Evolutionary conservation across 2,329 filamentous ascomycete species (phyloP).

Genomic region (Tricladium varicosporioides): DNA sequence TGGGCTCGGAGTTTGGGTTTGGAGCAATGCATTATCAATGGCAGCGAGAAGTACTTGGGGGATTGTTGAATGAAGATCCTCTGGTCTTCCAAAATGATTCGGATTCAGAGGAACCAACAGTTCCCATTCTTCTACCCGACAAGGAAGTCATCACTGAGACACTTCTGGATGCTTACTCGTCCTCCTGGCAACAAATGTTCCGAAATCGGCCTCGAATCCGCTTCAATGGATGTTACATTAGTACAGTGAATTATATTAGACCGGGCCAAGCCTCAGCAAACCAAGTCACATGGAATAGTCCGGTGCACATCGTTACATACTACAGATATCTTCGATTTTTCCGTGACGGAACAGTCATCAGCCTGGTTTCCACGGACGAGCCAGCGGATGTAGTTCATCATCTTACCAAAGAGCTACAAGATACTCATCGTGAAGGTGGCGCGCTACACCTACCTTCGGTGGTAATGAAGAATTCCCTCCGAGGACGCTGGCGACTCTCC

Average conservation of each 20-base stretch:
- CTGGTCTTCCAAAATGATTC: constrained; percentile 5
- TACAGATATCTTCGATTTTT: constrained; percentile 97
- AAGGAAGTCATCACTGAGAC: constrained; percentile 23
- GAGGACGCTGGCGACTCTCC: constrained; percentile 63
- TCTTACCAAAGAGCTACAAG: constrained; percentile 69
- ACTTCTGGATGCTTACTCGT: constrained; percentile 44
- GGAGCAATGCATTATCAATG: constrained; percentile 80
- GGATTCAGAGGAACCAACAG: constrained; percentile 1
- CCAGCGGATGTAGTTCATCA: constrained; percentile 86
- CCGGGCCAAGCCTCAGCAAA: constrained; percentile 71
- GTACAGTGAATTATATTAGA: constrained; percentile 91
- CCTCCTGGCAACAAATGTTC: constrained; percentile 69
- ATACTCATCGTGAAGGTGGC: constrained; percentile 25
- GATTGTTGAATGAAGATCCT: constrained; percentile 39
- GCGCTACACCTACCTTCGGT: constrained; percentile 42
- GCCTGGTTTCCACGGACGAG: constrained; percentile 75
- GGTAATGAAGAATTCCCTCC: constrained; percentile 67
- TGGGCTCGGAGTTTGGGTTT: constrained; percentile 74
- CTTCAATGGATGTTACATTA: constrained; percentile 96
- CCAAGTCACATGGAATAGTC: constrained; percentile 72
- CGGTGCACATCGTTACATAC: constrained; percentile 95
- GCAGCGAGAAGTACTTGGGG: constrained; percentile 58
- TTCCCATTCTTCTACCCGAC: constrained; percentile 5
- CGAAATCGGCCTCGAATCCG: constrained; percentile 79
- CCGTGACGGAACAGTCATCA: constrained; percentile 81